Base-by-base conservation (phyloP, 768 basidiomycete species). In the Mycena capillaripes region DNA sequence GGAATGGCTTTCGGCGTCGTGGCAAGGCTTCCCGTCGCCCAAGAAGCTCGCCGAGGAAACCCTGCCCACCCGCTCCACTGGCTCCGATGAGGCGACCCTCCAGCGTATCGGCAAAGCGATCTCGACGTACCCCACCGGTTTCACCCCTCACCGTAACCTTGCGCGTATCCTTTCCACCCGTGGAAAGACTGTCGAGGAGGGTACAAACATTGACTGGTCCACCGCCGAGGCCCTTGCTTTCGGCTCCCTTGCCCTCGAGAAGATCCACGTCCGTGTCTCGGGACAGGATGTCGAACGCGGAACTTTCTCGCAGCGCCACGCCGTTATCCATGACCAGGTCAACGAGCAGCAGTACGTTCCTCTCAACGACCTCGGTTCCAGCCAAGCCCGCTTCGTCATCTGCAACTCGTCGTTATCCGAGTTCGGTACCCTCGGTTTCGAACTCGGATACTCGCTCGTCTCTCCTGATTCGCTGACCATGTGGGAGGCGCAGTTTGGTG, bases 401-500 rank as follows among this genome's bases (percentile, higher is more conserved):
- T 97, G 95, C 86, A 99, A 99, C 87, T 99, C 98, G 10, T 96
- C 95, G 8, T 88, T 99, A 23, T 98, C 97, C 50, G 98, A 99
- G 82, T 99, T 86, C 79, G 98, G 97, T 73, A 86, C 92, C 3
- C 94, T 99, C 70, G 97, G 97, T 46, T 99, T 99, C 82, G 97
- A 99, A 82, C 91, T 99, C 34, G 97, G 97, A 11, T 99, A 99
- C 83, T 99, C 98, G 8, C 92, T 99, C 74, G 98, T 99, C 64
- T 97, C 96, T 17, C 98, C 97, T 23, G 92, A 96, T 79, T 87
- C 91, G 30, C 87, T 99, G 74, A 96, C 96, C 19, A 92, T 99
- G 78, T 99, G 97, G 98, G 98, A 99, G 81, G 98, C 97, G 19
- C 97, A 99, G 81, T 97, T 99, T 78, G 97, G 97, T 80, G 97